Evolutionary conservation across 306 rosid species (phyloP).

Genomic region (Begonia loranthoides): DNA sequence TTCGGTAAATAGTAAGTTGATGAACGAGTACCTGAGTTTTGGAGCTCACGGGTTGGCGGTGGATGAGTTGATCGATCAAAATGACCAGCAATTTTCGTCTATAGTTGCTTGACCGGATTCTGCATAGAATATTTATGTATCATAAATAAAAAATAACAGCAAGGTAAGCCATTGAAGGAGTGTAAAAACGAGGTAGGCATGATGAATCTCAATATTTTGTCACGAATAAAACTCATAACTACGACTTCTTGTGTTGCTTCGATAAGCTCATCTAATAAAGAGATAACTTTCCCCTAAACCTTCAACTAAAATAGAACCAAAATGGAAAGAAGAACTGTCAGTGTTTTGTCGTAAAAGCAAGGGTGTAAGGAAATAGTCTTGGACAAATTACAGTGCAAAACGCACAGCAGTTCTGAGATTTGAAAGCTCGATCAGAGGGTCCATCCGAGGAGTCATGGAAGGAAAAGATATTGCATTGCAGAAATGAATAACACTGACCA

Average conservation of each 20-base stretch:
- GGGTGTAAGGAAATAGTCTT: constrained; percentile 9
- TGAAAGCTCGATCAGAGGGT: constrained; percentile 50
- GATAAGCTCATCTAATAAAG: background rate
- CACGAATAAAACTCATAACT: constrained; percentile 4
- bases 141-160: too few relatives aligned
- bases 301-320: constrained; percentile 20
- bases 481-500: constrained; percentile 20
- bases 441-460: constrained; percentile 16
- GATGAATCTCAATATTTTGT: background rate
- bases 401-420: constrained; percentile 44
- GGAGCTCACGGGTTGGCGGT: constrained; percentile 43
- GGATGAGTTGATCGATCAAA: constrained; percentile 30
- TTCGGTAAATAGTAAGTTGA: constrained; percentile 40
- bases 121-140: too few relatives aligned
- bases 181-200: too few relatives aligned
- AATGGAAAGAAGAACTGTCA: constrained; percentile 20
- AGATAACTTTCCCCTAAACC: background rate
- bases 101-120: constrained; percentile 32
- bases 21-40: constrained; percentile 52
- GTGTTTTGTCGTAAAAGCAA: background rate
- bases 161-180: too few relatives aligned
- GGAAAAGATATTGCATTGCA: constrained; percentile 1
- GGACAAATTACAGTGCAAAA: constrained; percentile 7
- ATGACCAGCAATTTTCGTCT: constrained; percentile 27
- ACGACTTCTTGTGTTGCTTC: constrained; percentile 2